Percentiles rank a stretch among this genome's conserved stretches.
Evolutionary conservation across 2,329 filamentous ascomycete genomes (phyloP).

Genomic region (Cercospora zeina): DNA sequence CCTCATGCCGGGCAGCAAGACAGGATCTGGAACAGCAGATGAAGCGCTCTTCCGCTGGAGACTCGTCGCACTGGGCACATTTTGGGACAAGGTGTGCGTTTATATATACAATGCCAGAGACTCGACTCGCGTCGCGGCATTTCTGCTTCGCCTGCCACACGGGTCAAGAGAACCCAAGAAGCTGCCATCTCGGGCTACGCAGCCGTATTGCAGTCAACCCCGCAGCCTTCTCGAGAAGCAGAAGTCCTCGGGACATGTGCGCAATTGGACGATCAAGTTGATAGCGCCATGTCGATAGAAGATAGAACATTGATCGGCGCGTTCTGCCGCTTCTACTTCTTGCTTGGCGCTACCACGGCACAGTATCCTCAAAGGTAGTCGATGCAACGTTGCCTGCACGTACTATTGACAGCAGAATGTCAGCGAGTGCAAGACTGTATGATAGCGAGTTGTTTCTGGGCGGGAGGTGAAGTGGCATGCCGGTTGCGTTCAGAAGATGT

Average conservation of each 20-base stretch:
- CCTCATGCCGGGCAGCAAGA: slow-evolving; percentile 5
- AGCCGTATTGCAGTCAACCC: background rate
- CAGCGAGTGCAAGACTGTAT: background rate
- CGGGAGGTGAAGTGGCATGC: slow-evolving; percentile 1
- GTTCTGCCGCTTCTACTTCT: background rate
- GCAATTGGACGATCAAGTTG: background rate
- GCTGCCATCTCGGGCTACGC: background rate
- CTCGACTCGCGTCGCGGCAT: background rate
- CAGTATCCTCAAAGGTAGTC: background rate
- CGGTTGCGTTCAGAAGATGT: background rate
- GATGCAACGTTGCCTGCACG: slow-evolving; percentile 7
- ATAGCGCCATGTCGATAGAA: slow-evolving; percentile 1
- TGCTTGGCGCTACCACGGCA: slow-evolving; percentile 4
- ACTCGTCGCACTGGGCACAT: background rate
- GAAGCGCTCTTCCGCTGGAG: background rate
- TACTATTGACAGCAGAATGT: background rate
- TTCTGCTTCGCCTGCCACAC: background rate
- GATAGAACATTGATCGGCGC: background rate
- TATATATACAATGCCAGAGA: background rate
- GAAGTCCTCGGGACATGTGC: background rate
- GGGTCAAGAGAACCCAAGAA: background rate
- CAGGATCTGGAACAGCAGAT: background rate
- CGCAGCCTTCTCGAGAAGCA: background rate
- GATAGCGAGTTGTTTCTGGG: background rate
- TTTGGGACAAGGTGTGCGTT: background rate